phyloP scores from a whole-genome alignment of 148 eudicot genomes.

The Silene uniflora region DNA sequence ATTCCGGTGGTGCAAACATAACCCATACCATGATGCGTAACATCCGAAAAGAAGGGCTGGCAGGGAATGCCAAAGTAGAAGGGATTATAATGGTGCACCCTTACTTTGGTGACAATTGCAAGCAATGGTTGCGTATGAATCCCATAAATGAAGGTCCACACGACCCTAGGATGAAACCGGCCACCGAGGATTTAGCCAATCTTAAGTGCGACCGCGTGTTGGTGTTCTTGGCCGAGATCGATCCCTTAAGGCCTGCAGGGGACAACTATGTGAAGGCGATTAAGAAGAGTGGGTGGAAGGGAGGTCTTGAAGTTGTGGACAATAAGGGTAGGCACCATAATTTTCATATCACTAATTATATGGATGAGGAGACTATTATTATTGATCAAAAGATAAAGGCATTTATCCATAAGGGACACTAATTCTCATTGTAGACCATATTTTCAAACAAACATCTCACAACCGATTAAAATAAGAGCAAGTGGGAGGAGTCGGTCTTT shows the following conservation, averaged over 20 bases:
- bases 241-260: constrained; percentile 26
- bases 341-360: constrained; percentile 27
- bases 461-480: too few species aligned
- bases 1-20: constrained; percentile 49
- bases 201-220: constrained; percentile 32
- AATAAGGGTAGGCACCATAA: constrained; percentile 30
- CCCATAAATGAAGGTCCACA: constrained; percentile 31
- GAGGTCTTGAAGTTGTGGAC: constrained; percentile 29
- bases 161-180: constrained; percentile 39
- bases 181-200: constrained; percentile 25
- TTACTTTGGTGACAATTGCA: constrained; percentile 34
- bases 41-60: constrained; percentile 21
- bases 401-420: constrained; percentile 19
- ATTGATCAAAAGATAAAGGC: constrained; percentile 18
- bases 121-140: constrained; percentile 37
- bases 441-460: too few species aligned
- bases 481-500: too few species aligned
- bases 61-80: constrained; percentile 17
- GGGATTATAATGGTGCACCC: constrained; percentile 33
- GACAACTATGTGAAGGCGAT: constrained; percentile 28
- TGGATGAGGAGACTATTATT: constrained; percentile 26
- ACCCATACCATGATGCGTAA: constrained; percentile 30
- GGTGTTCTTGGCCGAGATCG: constrained; percentile 36
- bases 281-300: constrained; percentile 41
- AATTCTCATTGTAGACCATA: not conserved